phyloP scores from a whole-genome alignment of 1,139 yeast species.

The Scheffersomyces illinoinensis region DNA sequence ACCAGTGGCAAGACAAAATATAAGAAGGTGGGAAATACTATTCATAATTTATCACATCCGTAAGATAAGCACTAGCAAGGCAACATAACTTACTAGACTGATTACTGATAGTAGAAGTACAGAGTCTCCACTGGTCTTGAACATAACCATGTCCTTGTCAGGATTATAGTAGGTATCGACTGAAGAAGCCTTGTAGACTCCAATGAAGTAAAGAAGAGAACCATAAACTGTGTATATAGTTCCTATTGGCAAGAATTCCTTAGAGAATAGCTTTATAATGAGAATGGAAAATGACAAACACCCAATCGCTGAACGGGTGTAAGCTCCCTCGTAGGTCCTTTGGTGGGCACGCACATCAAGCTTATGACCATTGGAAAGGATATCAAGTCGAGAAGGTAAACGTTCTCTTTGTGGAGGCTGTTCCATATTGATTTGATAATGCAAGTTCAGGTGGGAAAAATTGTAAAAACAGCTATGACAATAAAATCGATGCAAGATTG shows the following conservation, averaged over 20 bases:
- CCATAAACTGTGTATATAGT: constrained; percentile 55
- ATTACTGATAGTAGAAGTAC: constrained; percentile 44
- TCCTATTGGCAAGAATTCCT: constrained; percentile 55
- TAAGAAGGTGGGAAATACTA: neutral
- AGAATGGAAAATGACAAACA: constrained; percentile 46
- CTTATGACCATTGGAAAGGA: constrained; percentile 38
- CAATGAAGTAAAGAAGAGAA: constrained; percentile 46
- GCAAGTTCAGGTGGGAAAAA: neutral
- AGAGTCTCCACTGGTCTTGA: constrained; percentile 52
- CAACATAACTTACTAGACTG: constrained; percentile 47
- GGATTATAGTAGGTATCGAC: constrained; percentile 52
- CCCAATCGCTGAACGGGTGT: constrained; percentile 53
- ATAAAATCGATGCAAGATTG: neutral
- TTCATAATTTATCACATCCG: constrained; percentile 24
- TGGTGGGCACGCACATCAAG: constrained; percentile 61
- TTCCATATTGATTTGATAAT: neutral
- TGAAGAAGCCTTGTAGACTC: constrained; percentile 44
- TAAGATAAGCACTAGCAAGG: constrained; percentile 43
- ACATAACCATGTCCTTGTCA: constrained; percentile 38
- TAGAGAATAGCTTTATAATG: constrained; percentile 52
- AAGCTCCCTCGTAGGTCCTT: constrained; percentile 63
- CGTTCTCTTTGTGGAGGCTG: constrained; percentile 17
- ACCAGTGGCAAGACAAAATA: neutral
- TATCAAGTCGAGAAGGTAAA: constrained; percentile 36
- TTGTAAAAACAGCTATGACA: neutral